Evolutionary conservation across 129 eudicot genomes (phyloP), one percentile per base, ranked within the genome.

Genomic region (Flaveria ramosissima): DNA sequence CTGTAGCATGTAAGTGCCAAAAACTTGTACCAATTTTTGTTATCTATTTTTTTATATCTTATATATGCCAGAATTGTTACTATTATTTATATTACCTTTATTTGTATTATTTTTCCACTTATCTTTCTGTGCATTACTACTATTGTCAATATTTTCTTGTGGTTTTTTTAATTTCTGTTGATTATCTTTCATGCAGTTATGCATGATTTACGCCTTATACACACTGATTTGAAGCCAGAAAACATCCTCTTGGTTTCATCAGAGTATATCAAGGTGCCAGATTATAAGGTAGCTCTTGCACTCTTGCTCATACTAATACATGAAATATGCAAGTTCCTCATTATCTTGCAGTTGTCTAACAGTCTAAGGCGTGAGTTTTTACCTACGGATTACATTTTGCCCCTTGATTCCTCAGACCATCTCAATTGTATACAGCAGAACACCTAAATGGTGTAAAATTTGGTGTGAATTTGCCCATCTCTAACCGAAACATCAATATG

Each of bases 171-270:
- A 74, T 71, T 81, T n/a, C 14, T 23, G 6, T 50, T 46, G 30
- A 46, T 26, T 73, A 20, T 72, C 81, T 23, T 76, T 50, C 63
- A 83, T 88, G 89, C 90, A 92, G 98, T 90, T 90, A 92, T 92
- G 98, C 98, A 92, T 80, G 96, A 92, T 84, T 75, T 92, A 51
- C 89, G 82, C 75, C 87, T 92, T 50, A 92, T 92, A 75, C 98
- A 92, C 80, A 92, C 98, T 9, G 98, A 92, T 79, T 74, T 92
- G 84, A 92, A 92, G 80, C 98, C 98, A 23, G 96, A 92, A 86
- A 89, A 92, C 78, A 86, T 92, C 71, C 98, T 92, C 74, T 90
- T 92, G 68, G 96, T 92, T 61, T 89, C 96, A 21, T 85, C 96
- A 0, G 96, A 92, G 77, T 92, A 84, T 71, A 83, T 92, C 30